These are phyloP conservation scores for Chaetomiaceae sp. DNA, from an alignment of 2,329 filamentous ascomycete genomes.

Conservation along the genomic window DNA sequence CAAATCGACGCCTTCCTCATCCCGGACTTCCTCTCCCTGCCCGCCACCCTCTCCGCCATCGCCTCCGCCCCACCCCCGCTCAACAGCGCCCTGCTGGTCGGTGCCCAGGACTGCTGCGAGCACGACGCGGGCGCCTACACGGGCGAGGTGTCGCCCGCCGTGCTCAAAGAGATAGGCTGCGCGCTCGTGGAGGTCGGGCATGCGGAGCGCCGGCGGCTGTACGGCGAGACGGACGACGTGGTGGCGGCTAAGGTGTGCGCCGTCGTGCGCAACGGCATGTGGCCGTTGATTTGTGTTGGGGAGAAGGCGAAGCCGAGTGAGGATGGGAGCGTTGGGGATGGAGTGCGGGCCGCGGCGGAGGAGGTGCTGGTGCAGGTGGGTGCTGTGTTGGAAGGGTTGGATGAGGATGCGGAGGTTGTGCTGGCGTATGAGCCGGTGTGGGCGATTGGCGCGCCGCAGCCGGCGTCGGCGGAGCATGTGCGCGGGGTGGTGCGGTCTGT, in stretches of 20 bases:
- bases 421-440: constrained; percentile 85
- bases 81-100: constrained; percentile 49
- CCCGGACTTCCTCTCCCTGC: constrained; percentile 67
- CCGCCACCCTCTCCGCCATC: constrained; percentile 45
- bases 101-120: constrained; percentile 70
- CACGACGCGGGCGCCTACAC: constrained; percentile 69
- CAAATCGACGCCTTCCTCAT: constrained; percentile 66
- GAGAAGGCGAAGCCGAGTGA: constrained; percentile 43
- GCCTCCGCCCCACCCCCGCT: constrained; percentile 32
- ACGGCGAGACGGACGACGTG: constrained; percentile 65
- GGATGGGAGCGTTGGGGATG: constrained; percentile 32
- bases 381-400: constrained; percentile 55
- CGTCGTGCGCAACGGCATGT: constrained; percentile 60
- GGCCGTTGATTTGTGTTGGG: constrained; percentile 75
- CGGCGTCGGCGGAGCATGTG: constrained; percentile 67
- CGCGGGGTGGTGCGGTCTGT: constrained; percentile 62
- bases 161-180: constrained; percentile 61
- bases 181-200: constrained; percentile 73
- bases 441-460: constrained; percentile 72
- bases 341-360: constrained; percentile 54
- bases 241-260: constrained; percentile 65
- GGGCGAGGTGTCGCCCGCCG: constrained; percentile 66
- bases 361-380: constrained; percentile 63
- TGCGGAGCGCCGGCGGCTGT: constrained; percentile 67
- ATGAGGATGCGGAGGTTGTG: constrained; percentile 60